Evolutionary conservation across 2,329 filamentous ascomycete species (phyloP).

Genomic region (Daldinia sp.): DNA sequence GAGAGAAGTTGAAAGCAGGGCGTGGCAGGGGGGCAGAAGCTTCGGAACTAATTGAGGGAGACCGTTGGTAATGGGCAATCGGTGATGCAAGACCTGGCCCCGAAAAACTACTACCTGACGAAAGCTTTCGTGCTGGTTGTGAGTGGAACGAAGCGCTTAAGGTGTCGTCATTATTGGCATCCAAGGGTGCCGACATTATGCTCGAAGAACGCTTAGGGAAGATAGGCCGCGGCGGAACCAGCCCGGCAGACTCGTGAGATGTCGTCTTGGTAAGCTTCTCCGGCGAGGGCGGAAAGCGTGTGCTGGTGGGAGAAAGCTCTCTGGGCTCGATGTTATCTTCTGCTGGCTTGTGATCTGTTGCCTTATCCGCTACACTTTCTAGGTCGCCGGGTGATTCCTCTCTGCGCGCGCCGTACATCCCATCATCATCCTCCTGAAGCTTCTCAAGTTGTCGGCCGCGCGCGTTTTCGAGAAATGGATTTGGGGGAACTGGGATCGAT

Average conservation of each 20-base stretch:
- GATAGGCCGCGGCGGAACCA: slow-evolving; percentile 64
- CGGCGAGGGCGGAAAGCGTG: slow-evolving; percentile 57
- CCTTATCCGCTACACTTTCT: slow-evolving; percentile 51
- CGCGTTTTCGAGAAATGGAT: slow-evolving; percentile 55
- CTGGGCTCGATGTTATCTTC: slow-evolving; percentile 54
- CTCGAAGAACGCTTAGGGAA: slow-evolving; percentile 69
- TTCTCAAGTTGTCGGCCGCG: slow-evolving; percentile 58
- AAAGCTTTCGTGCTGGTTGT: slow-evolving; percentile 80
- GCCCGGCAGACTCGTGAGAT: slow-evolving; percentile 64
- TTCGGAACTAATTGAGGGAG: slow-evolving; percentile 87
- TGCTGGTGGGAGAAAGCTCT: slow-evolving; percentile 53
- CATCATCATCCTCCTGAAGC: slow-evolving; percentile 55
- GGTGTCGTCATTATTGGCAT: slow-evolving; percentile 79
- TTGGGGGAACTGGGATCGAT: slow-evolving; percentile 60
- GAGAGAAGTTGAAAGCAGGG: slow-evolving; percentile 92
- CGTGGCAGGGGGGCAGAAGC: slow-evolving; percentile 76
- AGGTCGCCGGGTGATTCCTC: slow-evolving; percentile 70
- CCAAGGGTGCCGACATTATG: slow-evolving; percentile 70
- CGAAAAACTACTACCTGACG: slow-evolving; percentile 70
- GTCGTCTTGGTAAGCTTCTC: slow-evolving; percentile 58
- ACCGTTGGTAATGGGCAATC: slow-evolving; percentile 74
- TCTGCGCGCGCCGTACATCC: slow-evolving; percentile 65
- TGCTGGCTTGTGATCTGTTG: slow-evolving; percentile 43
- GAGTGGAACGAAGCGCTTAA: slow-evolving; percentile 69
- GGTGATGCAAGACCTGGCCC: slow-evolving; percentile 66